Base-by-base conservation (phyloP, 2,329 filamentous ascomycete genomes). In the Chaetomium olivaceum region DNA sequence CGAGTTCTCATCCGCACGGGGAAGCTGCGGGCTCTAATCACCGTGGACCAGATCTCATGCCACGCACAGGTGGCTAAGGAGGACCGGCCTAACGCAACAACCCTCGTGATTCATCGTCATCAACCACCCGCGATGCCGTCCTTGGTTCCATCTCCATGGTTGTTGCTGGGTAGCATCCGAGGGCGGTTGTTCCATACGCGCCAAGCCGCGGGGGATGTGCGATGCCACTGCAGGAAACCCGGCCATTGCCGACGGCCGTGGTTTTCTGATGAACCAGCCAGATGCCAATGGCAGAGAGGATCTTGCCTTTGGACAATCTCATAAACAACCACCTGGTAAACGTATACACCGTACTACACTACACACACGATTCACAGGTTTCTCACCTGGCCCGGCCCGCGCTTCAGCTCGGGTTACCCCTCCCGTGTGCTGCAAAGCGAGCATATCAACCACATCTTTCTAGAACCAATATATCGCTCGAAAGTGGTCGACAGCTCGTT, bases 211-310 rank as follows among this genome's bases (percentile, higher is more conserved):
- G 31, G 23, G 29, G 14, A 51, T 33, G 54, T 52, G 29, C 25
- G 46, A 36, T 36, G 36, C 46, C 29, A 58, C 51, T 51, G 39
- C 55, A 36, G 61, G 56, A 57, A 23, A 25, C 27, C 51, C 56
- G 50, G 39, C 51, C 56, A 63, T 51, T 68, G 62, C 67, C 65
- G 62, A 63, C 63, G 63, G 59, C 59, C 62, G 59, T 60, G 39
- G 57, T 39, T 29, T 27, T 23, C 48, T 50, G 48, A 25, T 27
- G 23, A 25, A 27, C 48, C 48, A 55, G 58, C 50, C 23, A 48
- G 48, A 64, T 54, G 23, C 29, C 54, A 21, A 48, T 43, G 46
- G 21, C 46, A 48, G 7, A 23, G 21, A 23, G 39, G 16, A 48
- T 48, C n/a, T 23, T n/a, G n/a, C 46, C 19, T 4, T 23, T 16